Percentiles rank a stretch among this genome's conserved stretches.
Conservation (phyloP, 352 stramenopile genomes). For the Globisporangium abappressorium region DNA sequence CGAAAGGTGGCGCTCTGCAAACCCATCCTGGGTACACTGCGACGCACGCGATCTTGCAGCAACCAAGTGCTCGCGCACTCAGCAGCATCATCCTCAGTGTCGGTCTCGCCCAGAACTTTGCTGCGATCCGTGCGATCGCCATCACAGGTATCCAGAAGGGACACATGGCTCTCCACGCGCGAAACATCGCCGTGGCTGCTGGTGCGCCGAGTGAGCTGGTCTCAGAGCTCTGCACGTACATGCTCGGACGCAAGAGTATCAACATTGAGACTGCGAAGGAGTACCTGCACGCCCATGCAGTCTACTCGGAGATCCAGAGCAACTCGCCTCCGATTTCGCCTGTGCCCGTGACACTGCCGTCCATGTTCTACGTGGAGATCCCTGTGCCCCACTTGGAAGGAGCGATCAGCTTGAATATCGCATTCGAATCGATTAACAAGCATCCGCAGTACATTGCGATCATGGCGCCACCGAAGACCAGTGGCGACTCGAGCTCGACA, state of each 20-base stretch:
- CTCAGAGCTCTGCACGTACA: conserved; percentile 83
- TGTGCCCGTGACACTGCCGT: conserved; percentile 40
- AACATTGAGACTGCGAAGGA: conserved; percentile 84
- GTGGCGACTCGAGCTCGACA: conserved; percentile 17
- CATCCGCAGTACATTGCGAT: conserved; percentile 81
- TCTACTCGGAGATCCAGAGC: conserved; percentile 71
- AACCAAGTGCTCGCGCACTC: conserved; percentile 58
- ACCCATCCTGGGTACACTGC: conserved; percentile 78
- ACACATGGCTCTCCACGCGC: conserved; percentile 84
- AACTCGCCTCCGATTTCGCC: conserved; percentile 34
- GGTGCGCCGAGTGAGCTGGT: conserved; percentile 78
- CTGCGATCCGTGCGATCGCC: conserved; percentile 77
- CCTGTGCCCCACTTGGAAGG: conserved; percentile 64
- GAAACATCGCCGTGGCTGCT: conserved; percentile 83
- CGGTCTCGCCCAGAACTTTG: conserved; percentile 85
- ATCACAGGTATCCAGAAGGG: conserved; percentile 87
- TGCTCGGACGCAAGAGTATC: conserved; percentile 75
- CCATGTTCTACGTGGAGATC: conserved; percentile 87
- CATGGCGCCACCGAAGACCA: conserved; percentile 32
- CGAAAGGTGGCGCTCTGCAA: conserved; percentile 78
- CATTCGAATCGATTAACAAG: conserved; percentile 78
- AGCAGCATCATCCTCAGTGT: conserved; percentile 76
- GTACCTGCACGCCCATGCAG: conserved; percentile 76
- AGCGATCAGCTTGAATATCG: conserved; percentile 79
- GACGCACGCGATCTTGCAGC: conserved; percentile 74